Conservation (phyloP, 2,329 filamentous ascomycete genomes). For the Alternaria rosae region DNA sequence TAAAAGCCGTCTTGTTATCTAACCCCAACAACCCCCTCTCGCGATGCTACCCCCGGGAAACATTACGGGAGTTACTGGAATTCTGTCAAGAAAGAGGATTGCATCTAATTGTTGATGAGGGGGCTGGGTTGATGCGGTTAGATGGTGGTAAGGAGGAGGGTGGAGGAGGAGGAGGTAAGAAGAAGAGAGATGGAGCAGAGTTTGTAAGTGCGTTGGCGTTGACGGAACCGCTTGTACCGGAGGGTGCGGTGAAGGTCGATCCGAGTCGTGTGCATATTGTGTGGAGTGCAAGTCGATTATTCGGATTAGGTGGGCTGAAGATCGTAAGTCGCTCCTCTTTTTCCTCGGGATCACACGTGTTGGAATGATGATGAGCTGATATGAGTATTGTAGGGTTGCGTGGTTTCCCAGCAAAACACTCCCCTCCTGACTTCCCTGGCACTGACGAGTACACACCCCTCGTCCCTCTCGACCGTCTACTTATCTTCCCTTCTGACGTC, state of each 20-base stretch:
- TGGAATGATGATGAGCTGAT: background rate
- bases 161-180: background rate
- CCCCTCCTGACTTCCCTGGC: slow-evolving; percentile 29
- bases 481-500: slow-evolving; percentile 34
- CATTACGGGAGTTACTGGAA: slow-evolving; percentile 40
- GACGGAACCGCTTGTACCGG: slow-evolving; percentile 36
- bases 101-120: slow-evolving; percentile 41
- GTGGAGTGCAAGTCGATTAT: slow-evolving; percentile 42
- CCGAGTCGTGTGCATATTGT: slow-evolving; percentile 41
- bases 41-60: slow-evolving; percentile 34
- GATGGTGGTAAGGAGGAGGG: slow-evolving; percentile 9
- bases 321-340: slow-evolving; percentile 25
- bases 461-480: slow-evolving; percentile 28
- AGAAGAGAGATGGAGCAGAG: background rate
- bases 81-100: slow-evolving; percentile 42
- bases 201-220: slow-evolving; percentile 38
- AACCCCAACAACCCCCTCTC: slow-evolving; percentile 41
- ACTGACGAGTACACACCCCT: slow-evolving; percentile 28
- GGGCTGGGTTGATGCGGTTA: slow-evolving; percentile 30
- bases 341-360: background rate
- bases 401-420: slow-evolving; percentile 41
- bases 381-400: slow-evolving; percentile 31
- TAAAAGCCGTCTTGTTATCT: slow-evolving; percentile 40
- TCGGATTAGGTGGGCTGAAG: slow-evolving; percentile 38
- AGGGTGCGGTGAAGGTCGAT: slow-evolving; percentile 44